Evolutionary conservation across 129 eudicot genomes (phyloP).

Genomic region (Gnaphalium uliginosum): DNA sequence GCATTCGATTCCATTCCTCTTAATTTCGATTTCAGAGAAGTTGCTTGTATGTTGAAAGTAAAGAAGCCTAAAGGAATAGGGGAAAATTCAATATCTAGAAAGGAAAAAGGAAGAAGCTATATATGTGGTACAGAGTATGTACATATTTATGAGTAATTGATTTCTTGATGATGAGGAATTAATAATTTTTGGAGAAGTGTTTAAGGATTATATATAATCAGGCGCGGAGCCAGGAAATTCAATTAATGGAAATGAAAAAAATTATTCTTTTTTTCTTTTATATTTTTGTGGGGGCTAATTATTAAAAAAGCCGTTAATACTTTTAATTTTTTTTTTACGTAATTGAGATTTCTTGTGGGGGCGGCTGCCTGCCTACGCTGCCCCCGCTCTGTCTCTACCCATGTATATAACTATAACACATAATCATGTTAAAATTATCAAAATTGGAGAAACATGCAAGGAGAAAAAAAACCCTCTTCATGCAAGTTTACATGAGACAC

Average conservation of each 20-base stretch:
- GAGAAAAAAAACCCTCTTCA: slow-evolving; percentile 47
- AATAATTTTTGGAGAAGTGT: neutral
- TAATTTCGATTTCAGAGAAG: slow-evolving; percentile 53
- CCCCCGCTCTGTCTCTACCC: too few species aligned
- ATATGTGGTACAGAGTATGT: neutral
- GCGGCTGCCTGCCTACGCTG: too few species aligned
- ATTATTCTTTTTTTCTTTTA: too few species aligned
- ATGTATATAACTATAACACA: neutral
- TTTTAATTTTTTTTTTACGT: too few species aligned
- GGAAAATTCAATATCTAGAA: too few species aligned
- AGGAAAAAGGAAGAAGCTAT: too few species aligned
- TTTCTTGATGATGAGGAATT: too few species aligned
- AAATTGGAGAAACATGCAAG: neutral
- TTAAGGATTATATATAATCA: neutral
- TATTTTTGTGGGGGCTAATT: too few species aligned
- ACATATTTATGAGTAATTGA: neutral
- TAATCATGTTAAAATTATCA: neutral
- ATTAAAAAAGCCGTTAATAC: too few species aligned
- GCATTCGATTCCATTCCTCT: slow-evolving; percentile 64
- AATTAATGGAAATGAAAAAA: too few species aligned
- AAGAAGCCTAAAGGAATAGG: slow-evolving; percentile 53
- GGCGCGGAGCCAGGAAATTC: too few species aligned
- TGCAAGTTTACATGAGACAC: slow-evolving; percentile 80
- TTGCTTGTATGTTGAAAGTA: slow-evolving; percentile 76
- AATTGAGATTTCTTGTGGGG: too few species aligned